Conservation (phyloP, 2,329 filamentous ascomycete genomes). For the Aspergillus japonicus region DNA sequence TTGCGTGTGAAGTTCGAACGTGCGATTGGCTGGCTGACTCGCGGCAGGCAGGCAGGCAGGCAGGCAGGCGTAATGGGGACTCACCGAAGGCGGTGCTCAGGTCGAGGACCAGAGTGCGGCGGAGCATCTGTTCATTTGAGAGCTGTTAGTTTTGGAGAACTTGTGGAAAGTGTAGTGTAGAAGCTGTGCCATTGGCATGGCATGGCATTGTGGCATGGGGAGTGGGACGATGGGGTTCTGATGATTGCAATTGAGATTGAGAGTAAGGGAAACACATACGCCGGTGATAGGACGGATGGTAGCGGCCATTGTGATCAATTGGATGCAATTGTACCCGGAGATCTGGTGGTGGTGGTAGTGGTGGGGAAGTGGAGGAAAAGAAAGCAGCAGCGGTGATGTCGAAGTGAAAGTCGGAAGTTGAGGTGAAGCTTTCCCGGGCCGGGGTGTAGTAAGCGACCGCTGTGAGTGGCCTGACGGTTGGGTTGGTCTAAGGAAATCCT, state of each 20-base stretch:
- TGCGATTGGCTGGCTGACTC: no score
- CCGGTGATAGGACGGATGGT: conserved; percentile 48
- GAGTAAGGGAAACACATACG: conserved; percentile 37
- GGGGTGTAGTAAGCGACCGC: conserved; percentile 36
- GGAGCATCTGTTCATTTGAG: conserved; percentile 56
- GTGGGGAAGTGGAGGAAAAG: conserved; percentile 22
- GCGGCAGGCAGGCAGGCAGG: background rate
- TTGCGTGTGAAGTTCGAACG: no score
- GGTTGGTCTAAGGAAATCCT: background rate
- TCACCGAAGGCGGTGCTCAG: conserved; percentile 65
- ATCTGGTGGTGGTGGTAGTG: conserved; percentile 19
- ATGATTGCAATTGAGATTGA: conserved; percentile 10
- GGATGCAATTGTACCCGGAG: conserved; percentile 25
- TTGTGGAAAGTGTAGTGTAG: background rate
- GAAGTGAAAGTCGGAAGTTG: conserved; percentile 19
- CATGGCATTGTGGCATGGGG: background rate
- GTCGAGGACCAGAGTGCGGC: conserved; percentile 64
- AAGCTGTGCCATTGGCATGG: conserved; percentile 8
- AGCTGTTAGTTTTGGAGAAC: conserved; percentile 15
- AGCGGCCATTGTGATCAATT: conserved; percentile 39
- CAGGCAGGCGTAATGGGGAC: conserved; percentile 30
- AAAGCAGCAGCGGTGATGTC: conserved; percentile 27
- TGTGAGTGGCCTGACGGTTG: conserved; percentile 36
- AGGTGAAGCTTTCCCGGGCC: conserved; percentile 38
- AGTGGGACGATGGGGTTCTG: background rate